Evolutionary conservation across 2,329 filamentous ascomycete species (phyloP), one percentile per base, ranked within the genome.

Genomic region (Talaromyces funiculosus): DNA sequence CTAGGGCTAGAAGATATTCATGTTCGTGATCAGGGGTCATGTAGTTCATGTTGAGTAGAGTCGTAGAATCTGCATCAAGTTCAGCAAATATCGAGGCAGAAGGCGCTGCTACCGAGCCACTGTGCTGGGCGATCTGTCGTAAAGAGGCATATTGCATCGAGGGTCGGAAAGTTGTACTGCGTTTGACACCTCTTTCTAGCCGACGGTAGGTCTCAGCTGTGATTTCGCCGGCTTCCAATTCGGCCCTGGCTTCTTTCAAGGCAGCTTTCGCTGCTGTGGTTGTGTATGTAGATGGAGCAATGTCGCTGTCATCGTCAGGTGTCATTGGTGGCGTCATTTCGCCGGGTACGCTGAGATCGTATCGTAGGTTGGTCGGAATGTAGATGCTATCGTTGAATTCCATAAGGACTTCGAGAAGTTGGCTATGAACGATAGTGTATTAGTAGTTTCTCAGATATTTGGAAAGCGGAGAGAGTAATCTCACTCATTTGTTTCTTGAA

Each of bases 401-500:
- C 63, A 96, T 82, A 35, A 97, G 84, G 10, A 97, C 79, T 68
- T 97, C 93, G 58, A 97, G 84, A 35, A 97, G 78, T 73, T 92
- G 92, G 74, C 92, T 97, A 38, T 54, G 20, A 16, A 37, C 10
- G 9, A 2, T 6, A 40, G 2, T 12, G 3, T 20, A n/a, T 53
- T 6, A 37, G 20, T 38, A 29, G 5, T 8, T 20, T 3, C 4
- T 12, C 8, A 14, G 3, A 33, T 10, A 20, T 31, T 10, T 33
- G 45, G 26, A 51, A 18, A 31, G 2, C 7, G 10, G 12, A 9
- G 3, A 12, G 33, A 24, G 54, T 33, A n/a, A 54, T 14, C 87
- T 69, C 82, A 96, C 92, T 97, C 93, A 68, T 96, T 96, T 77
- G 97, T 89, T 68, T 95, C 86, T 60, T 91, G 89, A 63, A 99